Evolutionary conservation across 2,329 filamentous ascomycete genomes (phyloP), one percentile per base, ranked within the genome.

Genomic region (Coniella vitis): DNA sequence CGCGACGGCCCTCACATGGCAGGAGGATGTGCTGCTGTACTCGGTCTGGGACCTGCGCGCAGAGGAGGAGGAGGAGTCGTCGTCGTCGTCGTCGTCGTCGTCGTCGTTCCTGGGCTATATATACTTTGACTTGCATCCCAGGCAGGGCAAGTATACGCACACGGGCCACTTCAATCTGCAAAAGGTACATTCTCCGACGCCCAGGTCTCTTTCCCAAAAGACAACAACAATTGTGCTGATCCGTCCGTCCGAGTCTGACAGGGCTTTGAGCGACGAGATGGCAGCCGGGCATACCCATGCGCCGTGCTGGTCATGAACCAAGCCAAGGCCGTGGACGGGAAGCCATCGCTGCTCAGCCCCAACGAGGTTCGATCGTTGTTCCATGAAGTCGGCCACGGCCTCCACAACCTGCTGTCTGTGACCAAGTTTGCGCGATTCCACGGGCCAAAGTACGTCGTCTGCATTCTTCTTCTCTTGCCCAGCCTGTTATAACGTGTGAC

Each of bases 331-430:
- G n/a, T 43, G 7, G 40, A 35, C 25, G 19, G 9, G 12, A 47
- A 25, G 2, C 52, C 52, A 7, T 46, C 45, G 2, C 36, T 54
- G 9, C 32, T 54, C 20, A 45, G 21, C 13, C 17, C 48, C 14
- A 22, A 46, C n/a, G 45, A 54, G 19, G 49, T 51, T 34, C 29
- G 52, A 20, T 47, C 46, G 2, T 25, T 54, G 3, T 54, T 54
- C 25, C 52, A 54, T 29, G 52, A 54, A 38, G 36, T 54, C 10
- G 52, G 52, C 13, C 52, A 54, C 19, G 39, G 48, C 2, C 39
- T 52, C 12, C 49, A 54, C 25, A 45, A 44, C 31, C 13, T 48
- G 4, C 45, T 54, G 9, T 45, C 34, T 7, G 36, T 22, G 13
- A 48, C 39, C 2, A 32, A 41, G n/a, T 44, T 38, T 25, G 45